Conservation (phyloP, 352 stramenopile species). For the Pythium aphanidermatum region DNA sequence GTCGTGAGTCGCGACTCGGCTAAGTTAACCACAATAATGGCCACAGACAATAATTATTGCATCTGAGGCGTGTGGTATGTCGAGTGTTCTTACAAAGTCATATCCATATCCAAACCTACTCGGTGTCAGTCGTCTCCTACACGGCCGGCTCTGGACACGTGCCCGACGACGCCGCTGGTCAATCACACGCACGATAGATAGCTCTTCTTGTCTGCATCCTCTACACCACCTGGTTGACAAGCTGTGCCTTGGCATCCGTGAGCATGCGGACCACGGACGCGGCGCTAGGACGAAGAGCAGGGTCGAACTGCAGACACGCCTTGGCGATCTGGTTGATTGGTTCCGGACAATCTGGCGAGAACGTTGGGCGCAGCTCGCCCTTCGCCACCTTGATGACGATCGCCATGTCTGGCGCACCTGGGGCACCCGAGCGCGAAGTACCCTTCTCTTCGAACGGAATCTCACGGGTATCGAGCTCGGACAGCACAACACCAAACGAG, state of each 20-base stretch:
- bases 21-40: no score
- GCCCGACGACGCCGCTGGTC: no score
- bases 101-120: no score
- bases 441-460: constrained; percentile 86
- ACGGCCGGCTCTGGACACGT: no score
- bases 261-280: constrained; percentile 75
- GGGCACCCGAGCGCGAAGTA: constrained; percentile 29
- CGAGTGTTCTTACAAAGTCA: no score
- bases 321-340: constrained; percentile 55
- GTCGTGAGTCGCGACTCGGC: no score
- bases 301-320: constrained; percentile 82
- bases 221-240: constrained; percentile 36
- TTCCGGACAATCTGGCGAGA: constrained; percentile 32
- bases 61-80: no score
- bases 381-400: constrained; percentile 80
- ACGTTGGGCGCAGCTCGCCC: constrained; percentile 73
- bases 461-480: constrained; percentile 80
- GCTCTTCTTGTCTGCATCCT: no score
- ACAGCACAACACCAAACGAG: constrained; percentile 85
- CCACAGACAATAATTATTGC: no score
- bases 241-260: constrained; percentile 53
- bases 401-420: constrained; percentile 59
- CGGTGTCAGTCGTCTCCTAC: no score
- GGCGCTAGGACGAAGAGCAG: constrained; percentile 66
- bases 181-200: no score